Conservation (phyloP, 495 filamentous ascomycete species). For the Apodospora peruviana region DNA sequence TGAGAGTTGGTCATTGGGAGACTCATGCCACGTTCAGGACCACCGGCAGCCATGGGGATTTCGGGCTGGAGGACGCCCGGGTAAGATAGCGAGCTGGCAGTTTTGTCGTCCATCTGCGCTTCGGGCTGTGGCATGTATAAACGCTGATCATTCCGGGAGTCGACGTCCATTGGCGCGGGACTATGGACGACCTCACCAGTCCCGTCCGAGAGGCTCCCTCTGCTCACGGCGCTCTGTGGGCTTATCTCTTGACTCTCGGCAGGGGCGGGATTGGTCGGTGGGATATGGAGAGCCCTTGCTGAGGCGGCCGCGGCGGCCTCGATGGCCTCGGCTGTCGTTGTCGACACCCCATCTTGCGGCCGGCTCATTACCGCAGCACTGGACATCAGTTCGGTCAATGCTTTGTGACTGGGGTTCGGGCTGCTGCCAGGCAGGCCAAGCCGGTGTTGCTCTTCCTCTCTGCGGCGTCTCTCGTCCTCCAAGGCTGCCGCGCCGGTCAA, state of each 20-base stretch:
- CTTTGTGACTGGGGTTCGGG: constrained; percentile 49
- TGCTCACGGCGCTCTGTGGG: constrained; percentile 34
- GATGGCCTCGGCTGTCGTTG: constrained; percentile 7
- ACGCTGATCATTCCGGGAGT: constrained; percentile 26
- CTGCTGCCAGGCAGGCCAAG: constrained; percentile 33
- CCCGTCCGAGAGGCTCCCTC: constrained; percentile 30
- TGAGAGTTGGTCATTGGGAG: constrained; percentile 65
- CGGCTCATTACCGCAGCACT: constrained; percentile 48
- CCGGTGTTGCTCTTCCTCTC: constrained; percentile 41
- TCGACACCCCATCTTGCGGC: constrained; percentile 36
- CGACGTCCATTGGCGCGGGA: constrained; percentile 39
- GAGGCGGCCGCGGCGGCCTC: constrained; percentile 33
- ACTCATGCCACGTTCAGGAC: constrained; percentile 63
- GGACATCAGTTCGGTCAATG: constrained; percentile 50
- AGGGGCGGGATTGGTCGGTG: constrained; percentile 21
- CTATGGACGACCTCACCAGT: constrained; percentile 33
- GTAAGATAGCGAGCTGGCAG: constrained; percentile 37
- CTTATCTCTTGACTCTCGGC: constrained; percentile 32
- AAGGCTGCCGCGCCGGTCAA: constrained; percentile 52
- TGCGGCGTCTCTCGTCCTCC: constrained; percentile 47
- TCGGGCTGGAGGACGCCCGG: constrained; percentile 33
- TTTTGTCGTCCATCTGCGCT: constrained; percentile 45
- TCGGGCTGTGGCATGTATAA: constrained; percentile 35
- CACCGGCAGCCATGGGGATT: constrained; percentile 32
- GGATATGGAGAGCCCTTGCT: constrained; percentile 22